A percentile compares a stretch with the other conserved stretches of the same genome.
Conservation (phyloP, 2,329 filamentous ascomycete species). For the Colletotrichum filicis region DNA sequence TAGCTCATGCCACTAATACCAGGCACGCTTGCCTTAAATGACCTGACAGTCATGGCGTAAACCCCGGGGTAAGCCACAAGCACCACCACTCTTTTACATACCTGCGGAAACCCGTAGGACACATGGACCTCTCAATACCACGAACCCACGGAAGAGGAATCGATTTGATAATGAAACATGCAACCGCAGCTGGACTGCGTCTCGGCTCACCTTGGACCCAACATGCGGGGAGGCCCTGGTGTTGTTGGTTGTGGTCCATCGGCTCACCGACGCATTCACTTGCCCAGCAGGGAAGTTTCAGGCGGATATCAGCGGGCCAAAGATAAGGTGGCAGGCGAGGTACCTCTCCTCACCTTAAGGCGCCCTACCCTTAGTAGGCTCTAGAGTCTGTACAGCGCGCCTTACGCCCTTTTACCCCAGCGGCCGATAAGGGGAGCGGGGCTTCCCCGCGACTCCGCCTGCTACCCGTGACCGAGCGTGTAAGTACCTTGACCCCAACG, state of each 20-base stretch:
- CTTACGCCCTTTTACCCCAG: constrained; percentile 28
- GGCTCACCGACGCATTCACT: not conserved
- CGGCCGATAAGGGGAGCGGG: constrained; percentile 29
- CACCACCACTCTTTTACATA: not conserved
- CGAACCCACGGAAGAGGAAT: no score
- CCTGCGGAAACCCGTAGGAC: no score
- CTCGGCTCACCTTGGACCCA: not conserved
- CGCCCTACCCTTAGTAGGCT: not conserved
- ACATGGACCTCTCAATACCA: not conserved
- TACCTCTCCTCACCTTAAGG: not conserved
- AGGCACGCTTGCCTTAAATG: not conserved
- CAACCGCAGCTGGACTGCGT: not conserved
- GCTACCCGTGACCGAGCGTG: constrained; percentile 23
- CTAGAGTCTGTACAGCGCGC: not conserved
- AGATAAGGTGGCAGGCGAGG: constrained; percentile 6
- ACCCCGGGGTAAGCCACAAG: not conserved
- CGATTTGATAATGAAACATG: not conserved
- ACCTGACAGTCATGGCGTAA: not conserved
- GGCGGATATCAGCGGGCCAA: constrained; percentile 36
- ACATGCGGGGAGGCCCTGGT: constrained; percentile 1
- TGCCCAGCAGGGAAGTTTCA: constrained; percentile 26
- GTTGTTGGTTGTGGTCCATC: not conserved
- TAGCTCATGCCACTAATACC: not conserved
- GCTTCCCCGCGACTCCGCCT: constrained; percentile 32
- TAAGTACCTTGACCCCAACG: constrained; percentile 15